Evolutionary conservation across 163 green algal species (phyloP).

Genomic region (Scenedesmus sp.): DNA sequence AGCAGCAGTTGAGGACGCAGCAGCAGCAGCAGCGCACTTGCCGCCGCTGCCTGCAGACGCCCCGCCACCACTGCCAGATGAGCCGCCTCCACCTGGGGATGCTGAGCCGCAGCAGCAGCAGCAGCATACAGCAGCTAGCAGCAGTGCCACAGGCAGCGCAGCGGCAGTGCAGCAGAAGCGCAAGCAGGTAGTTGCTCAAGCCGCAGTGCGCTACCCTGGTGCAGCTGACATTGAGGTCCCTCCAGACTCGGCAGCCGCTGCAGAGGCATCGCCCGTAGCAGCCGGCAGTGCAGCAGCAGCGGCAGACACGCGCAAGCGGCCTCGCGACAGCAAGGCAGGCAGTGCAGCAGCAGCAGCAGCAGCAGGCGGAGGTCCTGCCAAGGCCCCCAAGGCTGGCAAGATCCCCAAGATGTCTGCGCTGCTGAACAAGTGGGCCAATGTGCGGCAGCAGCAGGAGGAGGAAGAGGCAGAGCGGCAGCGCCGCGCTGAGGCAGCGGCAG

Average conservation of each 20-base stretch:
- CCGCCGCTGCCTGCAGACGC: conserved; percentile 8
- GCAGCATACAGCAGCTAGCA: background rate
- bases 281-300: background rate
- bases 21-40: background rate
- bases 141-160: background rate
- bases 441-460: conserved; percentile 61
- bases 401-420: conserved; percentile 66
- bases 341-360: conserved; percentile 26
- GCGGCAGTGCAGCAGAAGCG: background rate
- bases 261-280: background rate
- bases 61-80: conserved; percentile 27
- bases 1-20: background rate
- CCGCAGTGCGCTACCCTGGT: conserved; percentile 22
- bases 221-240: background rate
- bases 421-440: conserved; percentile 76
- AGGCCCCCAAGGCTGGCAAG: conserved; percentile 47
- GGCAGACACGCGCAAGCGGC: conserved; percentile 12
- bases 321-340: background rate
- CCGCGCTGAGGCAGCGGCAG: conserved; percentile 44
- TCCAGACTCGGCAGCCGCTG: background rate
- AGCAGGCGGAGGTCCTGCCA: background rate
- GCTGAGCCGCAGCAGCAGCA: background rate
- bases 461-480: conserved; percentile 65
- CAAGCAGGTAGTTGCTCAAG: conserved; percentile 11
- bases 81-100: background rate